These are phyloP conservation scores for Wallemia ichthyophaga DNA, from an alignment of 1,284 basidiomycete species.

Conservation along the genomic window DNA sequence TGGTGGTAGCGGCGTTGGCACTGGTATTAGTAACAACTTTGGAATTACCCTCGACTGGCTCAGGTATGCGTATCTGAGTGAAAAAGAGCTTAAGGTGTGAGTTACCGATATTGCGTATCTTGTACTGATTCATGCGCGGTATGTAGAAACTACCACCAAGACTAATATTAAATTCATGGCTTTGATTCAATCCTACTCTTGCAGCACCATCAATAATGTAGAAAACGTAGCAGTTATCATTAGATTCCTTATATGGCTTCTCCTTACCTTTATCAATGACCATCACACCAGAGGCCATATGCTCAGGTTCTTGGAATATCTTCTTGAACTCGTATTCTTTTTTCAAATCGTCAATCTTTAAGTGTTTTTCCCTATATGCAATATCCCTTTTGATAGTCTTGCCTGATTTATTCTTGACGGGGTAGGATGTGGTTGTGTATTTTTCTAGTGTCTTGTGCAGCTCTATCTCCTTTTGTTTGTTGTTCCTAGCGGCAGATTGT, in stretches of 20 bases:
- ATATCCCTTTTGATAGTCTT: not conserved
- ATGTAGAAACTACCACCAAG: constrained; percentile 68
- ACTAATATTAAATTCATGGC: constrained; percentile 34
- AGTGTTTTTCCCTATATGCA: constrained; percentile 6
- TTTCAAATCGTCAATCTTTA: constrained; percentile 15
- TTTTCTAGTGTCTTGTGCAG: constrained; percentile 23
- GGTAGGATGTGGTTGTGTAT: too few species aligned
- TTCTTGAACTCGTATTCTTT: constrained; percentile 63
- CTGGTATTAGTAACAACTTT: too few species aligned
- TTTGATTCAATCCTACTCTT: constrained; percentile 49
- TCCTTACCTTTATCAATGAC: constrained; percentile 40
- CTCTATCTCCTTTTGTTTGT: constrained; percentile 26
- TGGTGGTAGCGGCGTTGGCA: too few species aligned
- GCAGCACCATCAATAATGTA: constrained; percentile 65
- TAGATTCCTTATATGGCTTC: constrained; percentile 65
- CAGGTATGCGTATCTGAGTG: constrained; percentile 59
- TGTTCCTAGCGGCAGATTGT: constrained; percentile 39
- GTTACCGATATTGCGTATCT: constrained; percentile 55
- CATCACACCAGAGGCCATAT: constrained; percentile 66
- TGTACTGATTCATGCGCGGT: constrained; percentile 70
- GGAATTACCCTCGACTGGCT: too few species aligned
- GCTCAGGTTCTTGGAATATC: constrained; percentile 73
- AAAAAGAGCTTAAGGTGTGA: constrained; percentile 65
- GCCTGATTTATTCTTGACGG: too few species aligned
- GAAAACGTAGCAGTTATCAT: constrained; percentile 90